phyloP scores from a whole-genome alignment of 2,329 filamentous ascomycete species.

The Ceratocystis lukuohia region DNA sequence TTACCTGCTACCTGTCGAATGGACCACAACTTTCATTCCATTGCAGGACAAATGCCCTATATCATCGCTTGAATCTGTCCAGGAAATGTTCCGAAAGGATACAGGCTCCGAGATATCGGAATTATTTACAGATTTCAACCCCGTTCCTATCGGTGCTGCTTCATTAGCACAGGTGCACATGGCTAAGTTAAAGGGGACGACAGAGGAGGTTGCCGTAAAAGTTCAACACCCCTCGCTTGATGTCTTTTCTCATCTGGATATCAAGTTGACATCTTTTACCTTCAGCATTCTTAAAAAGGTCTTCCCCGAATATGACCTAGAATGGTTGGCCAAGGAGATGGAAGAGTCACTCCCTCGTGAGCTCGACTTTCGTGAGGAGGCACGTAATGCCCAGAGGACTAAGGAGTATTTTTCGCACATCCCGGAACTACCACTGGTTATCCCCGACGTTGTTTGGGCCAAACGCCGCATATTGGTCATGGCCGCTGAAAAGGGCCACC shows the following conservation, averaged over 20 bases:
- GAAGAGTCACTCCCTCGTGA: slow-evolving; percentile 81
- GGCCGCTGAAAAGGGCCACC: slow-evolving; percentile 76
- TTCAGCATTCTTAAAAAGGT: slow-evolving; percentile 82
- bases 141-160: slow-evolving; percentile 74
- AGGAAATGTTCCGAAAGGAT: slow-evolving; percentile 73
- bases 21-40: slow-evolving; percentile 91
- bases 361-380: slow-evolving; percentile 78
- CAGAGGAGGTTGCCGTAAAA: slow-evolving; percentile 86
- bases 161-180: slow-evolving; percentile 91
- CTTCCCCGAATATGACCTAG: slow-evolving; percentile 95
- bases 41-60: slow-evolving; percentile 92
- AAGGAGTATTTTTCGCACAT: slow-evolving; percentile 67
- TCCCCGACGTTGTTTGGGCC: slow-evolving; percentile 82
- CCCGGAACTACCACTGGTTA: slow-evolving; percentile 64
- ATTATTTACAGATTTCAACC: slow-evolving; percentile 74
- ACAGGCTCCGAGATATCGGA: slow-evolving; percentile 67
- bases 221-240: slow-evolving; percentile 84
- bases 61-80: slow-evolving; percentile 74
- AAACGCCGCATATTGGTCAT: slow-evolving; percentile 84
- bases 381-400: slow-evolving; percentile 65
- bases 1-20: slow-evolving; percentile 79
- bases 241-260: slow-evolving; percentile 79
- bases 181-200: slow-evolving; percentile 67
- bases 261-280: slow-evolving; percentile 74
- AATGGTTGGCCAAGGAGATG: slow-evolving; percentile 92